Conservation (phyloP, 371 early-diverging fungal species). For the Haplosporangium sp. region DNA sequence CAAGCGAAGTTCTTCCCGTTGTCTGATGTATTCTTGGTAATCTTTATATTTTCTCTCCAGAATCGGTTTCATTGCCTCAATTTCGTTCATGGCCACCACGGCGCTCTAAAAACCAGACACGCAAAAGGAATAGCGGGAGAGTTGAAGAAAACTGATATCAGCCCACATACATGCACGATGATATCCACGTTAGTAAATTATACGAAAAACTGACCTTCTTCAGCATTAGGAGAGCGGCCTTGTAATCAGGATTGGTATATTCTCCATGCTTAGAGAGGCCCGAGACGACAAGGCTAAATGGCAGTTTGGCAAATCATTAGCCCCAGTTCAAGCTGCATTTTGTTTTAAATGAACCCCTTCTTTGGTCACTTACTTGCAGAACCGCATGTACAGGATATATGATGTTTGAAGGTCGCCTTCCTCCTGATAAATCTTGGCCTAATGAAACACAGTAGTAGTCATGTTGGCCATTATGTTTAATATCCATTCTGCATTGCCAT, state of each 20-base stretch:
- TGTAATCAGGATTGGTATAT: constrained; percentile 58
- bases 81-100: constrained; percentile 25
- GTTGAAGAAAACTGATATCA: not conserved
- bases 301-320: not conserved
- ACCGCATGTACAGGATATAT: constrained; percentile 66
- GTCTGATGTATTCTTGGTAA: constrained; percentile 27
- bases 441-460: not conserved
- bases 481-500: not conserved
- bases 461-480: not conserved
- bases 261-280: constrained; percentile 67
- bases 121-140: not conserved
- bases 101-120: constrained; percentile 20
- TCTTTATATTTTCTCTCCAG: constrained; percentile 33
- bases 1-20: constrained; percentile 14
- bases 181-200: not conserved
- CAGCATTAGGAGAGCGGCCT: constrained; percentile 43
- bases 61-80: constrained; percentile 26
- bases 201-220: constrained; percentile 43
- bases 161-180: no score
- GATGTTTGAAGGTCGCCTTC: constrained; percentile 67
- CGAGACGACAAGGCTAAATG: constrained; percentile 61
- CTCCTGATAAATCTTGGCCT: constrained; percentile 57
- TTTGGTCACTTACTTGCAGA: constrained; percentile 59
- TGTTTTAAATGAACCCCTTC: not conserved
- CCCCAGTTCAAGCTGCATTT: not conserved